Base-by-base conservation (phyloP, 495 filamentous ascomycete species). In the Aspergillus saccharolyticus region DNA sequence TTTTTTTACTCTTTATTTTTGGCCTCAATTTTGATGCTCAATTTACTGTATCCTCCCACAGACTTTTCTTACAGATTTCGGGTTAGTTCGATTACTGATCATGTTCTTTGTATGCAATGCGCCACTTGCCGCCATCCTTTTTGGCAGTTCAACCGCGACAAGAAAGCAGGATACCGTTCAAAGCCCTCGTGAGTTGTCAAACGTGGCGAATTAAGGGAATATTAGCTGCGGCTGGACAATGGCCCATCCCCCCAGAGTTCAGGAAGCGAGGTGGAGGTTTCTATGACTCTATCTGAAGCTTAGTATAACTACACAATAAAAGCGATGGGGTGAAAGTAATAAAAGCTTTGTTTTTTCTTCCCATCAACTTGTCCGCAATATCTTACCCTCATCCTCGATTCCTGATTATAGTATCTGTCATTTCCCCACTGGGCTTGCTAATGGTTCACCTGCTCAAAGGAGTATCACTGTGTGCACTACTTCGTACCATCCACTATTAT, bases 181-280 rank as follows among this genome's bases (percentile, higher is more conserved):
- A 21, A 18, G 44, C 42, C 30, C 44, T 48, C 56, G 33, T 59
- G 60, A 48, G 53, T 51, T 62, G 63, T 58, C 55, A 46, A 60
- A 55, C 52, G 63, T 65, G 63, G 63, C 63, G 55, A 65, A 48
- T 28, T 22, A 28, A 46, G 48, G 57, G 53, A 52, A 51, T 28
- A 20, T 21, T 39, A 22, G 45, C 28, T 14, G 12, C 47, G 42
- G 48, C 19, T 43, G 19, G 33, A 10, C 55, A 25, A 6, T 39
- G 33, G 14, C 33, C 33, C 33, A 39, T 39, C 33, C 12, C 2
- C 33, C n/a, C n/a, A n/a, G n/a, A n/a, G n/a, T 39, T 39, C 5
- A 39, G 33, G 3, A 28, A 28, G 9, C 25, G 9, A 28, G 9
- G 25, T 28, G 25, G 25, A 28, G 25, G 33, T 15, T 15, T 5